Percentiles rank a stretch among this genome's conserved stretches.
phyloP scores from a whole-genome alignment of 148 eudicot genomes.

The Vaccinium corymbosum region DNA sequence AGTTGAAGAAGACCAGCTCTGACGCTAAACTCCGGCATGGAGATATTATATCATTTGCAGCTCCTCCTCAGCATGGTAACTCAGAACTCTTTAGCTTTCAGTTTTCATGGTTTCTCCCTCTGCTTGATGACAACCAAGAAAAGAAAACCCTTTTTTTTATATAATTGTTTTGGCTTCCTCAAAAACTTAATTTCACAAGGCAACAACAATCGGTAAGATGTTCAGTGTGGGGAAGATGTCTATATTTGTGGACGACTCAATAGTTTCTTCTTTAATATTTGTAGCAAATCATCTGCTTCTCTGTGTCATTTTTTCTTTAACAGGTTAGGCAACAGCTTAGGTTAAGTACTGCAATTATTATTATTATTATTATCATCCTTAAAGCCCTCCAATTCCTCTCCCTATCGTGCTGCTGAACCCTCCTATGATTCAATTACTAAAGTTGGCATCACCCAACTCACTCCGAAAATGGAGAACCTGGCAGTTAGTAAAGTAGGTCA shows the following conservation, averaged over 20 bases:
- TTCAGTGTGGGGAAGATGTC: background rate
- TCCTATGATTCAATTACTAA: background rate
- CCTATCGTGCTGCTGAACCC: background rate
- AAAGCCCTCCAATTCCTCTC: background rate
- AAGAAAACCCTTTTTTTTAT: background rate
- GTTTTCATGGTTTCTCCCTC: background rate
- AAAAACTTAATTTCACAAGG: background rate
- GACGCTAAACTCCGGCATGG: slow-evolving; percentile 74
- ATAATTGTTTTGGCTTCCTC: background rate
- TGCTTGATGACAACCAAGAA: background rate
- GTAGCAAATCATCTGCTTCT: background rate
- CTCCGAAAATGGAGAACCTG: background rate
- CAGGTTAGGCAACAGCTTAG: background rate
- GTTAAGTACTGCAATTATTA: background rate
- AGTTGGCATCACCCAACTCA: background rate
- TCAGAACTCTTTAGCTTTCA: slow-evolving; percentile 2
- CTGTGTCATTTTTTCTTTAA: background rate
- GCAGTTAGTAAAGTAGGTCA: background rate
- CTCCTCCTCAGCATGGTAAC: slow-evolving; percentile 80
- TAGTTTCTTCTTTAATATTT: background rate
- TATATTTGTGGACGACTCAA: background rate
- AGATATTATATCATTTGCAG: slow-evolving; percentile 75
- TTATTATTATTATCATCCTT: background rate
- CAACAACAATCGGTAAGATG: background rate
- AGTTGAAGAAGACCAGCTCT: slow-evolving; percentile 54